Evolutionary conservation across 192 early-diverging fungal genomes (phyloP).

Genomic region (Backusella tuberculispora): DNA sequence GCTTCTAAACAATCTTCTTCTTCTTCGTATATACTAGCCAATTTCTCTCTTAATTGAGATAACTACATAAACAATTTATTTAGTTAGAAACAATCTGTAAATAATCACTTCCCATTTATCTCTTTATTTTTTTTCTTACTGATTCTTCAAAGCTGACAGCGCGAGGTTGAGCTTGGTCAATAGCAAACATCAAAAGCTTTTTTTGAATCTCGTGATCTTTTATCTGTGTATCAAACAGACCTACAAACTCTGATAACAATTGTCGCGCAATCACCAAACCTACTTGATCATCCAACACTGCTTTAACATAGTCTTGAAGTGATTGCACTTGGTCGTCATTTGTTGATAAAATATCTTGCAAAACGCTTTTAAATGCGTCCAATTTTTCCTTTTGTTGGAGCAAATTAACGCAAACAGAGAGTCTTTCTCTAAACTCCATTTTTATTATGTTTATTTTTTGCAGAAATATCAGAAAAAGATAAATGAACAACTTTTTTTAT

Average conservation of each 20-base stretch:
- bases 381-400: constrained; percentile 40
- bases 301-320: constrained; percentile 52
- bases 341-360: constrained; percentile 27
- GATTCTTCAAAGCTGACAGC: constrained; percentile 84
- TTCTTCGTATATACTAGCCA: constrained; percentile 73
- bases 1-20: constrained; percentile 86
- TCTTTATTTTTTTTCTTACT: constrained; percentile 52
- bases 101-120: no score
- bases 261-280: constrained; percentile 79
- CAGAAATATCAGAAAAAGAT: not conserved
- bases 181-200: constrained; percentile 64
- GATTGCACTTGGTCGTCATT: not conserved
- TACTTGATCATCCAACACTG: constrained; percentile 66
- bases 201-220: constrained; percentile 52
- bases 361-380: constrained; percentile 27
- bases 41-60: constrained; percentile 70
- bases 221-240: constrained; percentile 54
- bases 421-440: constrained; percentile 30
- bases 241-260: constrained; percentile 73
- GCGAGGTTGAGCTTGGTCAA: constrained; percentile 73
- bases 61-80: constrained; percentile 48
- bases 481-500: not conserved
- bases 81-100: not conserved
- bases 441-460: no score
- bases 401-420: constrained; percentile 20